phyloP scores from a whole-genome alignment of 1,284 basidiomycete species.

The Ustilago cynodontis region DNA sequence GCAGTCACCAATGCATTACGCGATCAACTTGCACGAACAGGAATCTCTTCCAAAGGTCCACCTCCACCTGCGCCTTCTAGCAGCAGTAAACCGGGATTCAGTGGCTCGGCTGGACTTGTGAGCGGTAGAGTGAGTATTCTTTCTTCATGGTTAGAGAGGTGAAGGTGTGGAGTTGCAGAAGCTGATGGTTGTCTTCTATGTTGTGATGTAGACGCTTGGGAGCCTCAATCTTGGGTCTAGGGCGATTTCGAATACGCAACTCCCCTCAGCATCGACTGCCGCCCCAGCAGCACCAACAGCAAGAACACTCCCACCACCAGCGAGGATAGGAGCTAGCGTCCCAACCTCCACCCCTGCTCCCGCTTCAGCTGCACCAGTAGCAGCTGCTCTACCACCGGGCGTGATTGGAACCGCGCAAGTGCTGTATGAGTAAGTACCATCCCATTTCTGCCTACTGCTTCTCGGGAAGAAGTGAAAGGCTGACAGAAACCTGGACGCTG shows the following conservation, averaged over 20 bases:
- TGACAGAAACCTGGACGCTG: too few relatives aligned
- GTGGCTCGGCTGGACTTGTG: slow-evolving; percentile 12
- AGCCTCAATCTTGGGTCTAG: slow-evolving; percentile 17
- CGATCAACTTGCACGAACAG: slow-evolving; percentile 34
- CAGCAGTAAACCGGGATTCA: slow-evolving; percentile 23
- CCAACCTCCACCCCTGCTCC: neutral
- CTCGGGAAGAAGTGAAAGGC: too few relatives aligned
- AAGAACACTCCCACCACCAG: slow-evolving; percentile 25
- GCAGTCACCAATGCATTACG: slow-evolving; percentile 25
- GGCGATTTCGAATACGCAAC: neutral
- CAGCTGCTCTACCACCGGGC: slow-evolving; percentile 12
- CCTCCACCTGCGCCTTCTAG: slow-evolving; percentile 20
- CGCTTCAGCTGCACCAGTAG: neutral
- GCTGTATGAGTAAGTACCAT: slow-evolving; percentile 37
- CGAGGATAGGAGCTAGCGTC: slow-evolving; percentile 20
- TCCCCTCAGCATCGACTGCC: neutral
- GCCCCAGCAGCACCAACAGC: slow-evolving; percentile 1
- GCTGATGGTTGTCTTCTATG: neutral
- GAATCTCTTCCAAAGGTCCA: slow-evolving; percentile 17
- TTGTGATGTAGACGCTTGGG: slow-evolving; percentile 13
- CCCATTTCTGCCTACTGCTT: neutral
- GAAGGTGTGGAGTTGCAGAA: neutral
- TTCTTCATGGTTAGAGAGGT: too few relatives aligned
- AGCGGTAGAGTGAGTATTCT: slow-evolving; percentile 14
- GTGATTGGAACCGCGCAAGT: slow-evolving; percentile 29